Evolutionary conservation across 2,329 filamentous ascomycete genomes (phyloP).

Genomic region (Aspergillus niger): DNA sequence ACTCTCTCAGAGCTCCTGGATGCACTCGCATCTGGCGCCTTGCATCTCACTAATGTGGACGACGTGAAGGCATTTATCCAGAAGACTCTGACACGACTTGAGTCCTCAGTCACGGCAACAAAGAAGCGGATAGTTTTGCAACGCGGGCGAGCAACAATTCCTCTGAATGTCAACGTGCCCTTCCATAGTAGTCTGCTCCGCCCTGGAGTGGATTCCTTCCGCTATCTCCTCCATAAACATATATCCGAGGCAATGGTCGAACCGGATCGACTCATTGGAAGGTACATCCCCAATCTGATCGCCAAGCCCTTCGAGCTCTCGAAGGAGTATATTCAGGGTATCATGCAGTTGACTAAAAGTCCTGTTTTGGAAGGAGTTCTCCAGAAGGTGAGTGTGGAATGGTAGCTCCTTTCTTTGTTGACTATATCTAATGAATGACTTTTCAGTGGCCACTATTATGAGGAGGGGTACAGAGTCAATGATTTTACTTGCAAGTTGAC

Average conservation of each 20-base stretch:
- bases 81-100: no score
- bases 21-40: no score
- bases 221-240: not conserved
- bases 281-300: not conserved
- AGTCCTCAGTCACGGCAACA: no score
- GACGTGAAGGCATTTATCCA: no score
- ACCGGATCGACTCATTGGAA: not conserved
- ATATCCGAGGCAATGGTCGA: not conserved
- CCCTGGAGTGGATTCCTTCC: not conserved
- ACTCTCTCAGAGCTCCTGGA: no score
- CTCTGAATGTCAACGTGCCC: constrained; percentile 4
- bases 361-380: not conserved
- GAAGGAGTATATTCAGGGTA: not conserved
- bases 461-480: no score
- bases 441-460: no score
- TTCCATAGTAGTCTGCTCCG: constrained; percentile 9
- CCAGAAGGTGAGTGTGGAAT: no score
- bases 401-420: no score
- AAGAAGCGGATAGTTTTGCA: not conserved
- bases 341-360: not conserved
- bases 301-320: not conserved
- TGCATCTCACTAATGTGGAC: no score
- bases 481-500: no score
- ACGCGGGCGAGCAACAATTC: not conserved
- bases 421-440: no score